Conservation (phyloP, 2,329 filamentous ascomycete species). For the Cladobotryum mycophilum region DNA sequence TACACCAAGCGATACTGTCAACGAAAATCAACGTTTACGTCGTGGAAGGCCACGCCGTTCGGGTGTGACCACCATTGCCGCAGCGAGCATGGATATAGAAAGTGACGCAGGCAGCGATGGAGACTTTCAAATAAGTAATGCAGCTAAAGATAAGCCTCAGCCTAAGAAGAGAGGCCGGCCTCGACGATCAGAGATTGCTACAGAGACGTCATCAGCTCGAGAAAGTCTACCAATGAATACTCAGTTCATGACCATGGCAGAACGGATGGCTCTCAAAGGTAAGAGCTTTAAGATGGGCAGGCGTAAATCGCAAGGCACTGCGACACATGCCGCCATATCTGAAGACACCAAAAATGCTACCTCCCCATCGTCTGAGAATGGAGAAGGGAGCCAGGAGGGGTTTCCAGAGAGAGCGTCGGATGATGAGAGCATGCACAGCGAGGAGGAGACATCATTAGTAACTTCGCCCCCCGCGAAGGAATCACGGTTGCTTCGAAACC, state of each 20-base stretch:
- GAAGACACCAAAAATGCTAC: neutral
- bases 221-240: conserved; percentile 15
- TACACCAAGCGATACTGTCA: neutral
- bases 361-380: neutral
- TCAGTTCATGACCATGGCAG: conserved; percentile 48
- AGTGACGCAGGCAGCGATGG: neutral
- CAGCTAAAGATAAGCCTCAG: neutral
- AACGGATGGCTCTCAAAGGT: conserved; percentile 49
- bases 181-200: conserved; percentile 15
- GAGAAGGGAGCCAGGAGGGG: neutral
- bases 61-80: conserved; percentile 20
- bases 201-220: conserved; percentile 4
- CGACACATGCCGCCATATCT: neutral
- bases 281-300: conserved; percentile 47
- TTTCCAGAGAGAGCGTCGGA: too few relatives aligned
- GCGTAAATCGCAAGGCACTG: conserved; percentile 20
- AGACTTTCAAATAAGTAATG: neutral
- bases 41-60: conserved; percentile 20
- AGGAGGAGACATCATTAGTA: neutral
- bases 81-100: conserved; percentile 9
- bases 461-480: neutral
- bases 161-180: conserved; percentile 18
- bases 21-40: conserved; percentile 12
- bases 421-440: neutral
- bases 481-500: neutral